Evolutionary conservation across 2,329 filamentous ascomycete genomes (phyloP), one percentile per base, ranked within the genome.

Genomic region (Botrytis deweyae): DNA sequence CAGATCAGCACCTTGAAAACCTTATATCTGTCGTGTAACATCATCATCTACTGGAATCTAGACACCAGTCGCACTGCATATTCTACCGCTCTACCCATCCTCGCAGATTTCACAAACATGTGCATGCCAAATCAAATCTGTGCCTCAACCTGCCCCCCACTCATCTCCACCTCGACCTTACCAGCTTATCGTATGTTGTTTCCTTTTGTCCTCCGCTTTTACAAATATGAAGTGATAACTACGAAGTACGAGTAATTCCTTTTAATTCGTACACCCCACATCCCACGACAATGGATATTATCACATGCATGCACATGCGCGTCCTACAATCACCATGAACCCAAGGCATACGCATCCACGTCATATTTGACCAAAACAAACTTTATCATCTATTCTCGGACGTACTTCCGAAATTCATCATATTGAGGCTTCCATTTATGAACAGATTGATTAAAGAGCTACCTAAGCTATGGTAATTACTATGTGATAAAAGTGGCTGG

Each of bases 191-290:
- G 29, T 29, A 20, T 52, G 4, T 25, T 55, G 25, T 40, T 40
- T 25, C 65, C 36, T 40, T n/a, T 42, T 42, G 38, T 68, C 65
- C 49, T 68, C 65, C 25, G 33, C 65, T 68, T 58, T 42, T 29
- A 29, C 25, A 55, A n/a, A 55, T 16, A 20, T 36, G 36, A 40
- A 40, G 36, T 67, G 46, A 25, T 40, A 68, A 16, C n/a, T 36
- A 55, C 25, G 14, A 68, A 16, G 20, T 36, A 55, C 25, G 14
- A 55, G 49, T 55, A 22, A 55, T 42, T 29, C 38, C 61, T 58
- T 42, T 42, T 8, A 18, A 20, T 55, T 16, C 5, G 16, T 38
- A 46, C 46, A 40, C 46, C 33, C 65, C n/a, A 18, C 4, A 14
- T 52, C 49, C 49, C 49, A 52, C 49, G 9, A 52, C 25, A 6